A percentile compares a stretch with the other conserved stretches of the same genome.
Conservation (phyloP, 768 basidiomycete genomes). For the Zangia roseola region DNA sequence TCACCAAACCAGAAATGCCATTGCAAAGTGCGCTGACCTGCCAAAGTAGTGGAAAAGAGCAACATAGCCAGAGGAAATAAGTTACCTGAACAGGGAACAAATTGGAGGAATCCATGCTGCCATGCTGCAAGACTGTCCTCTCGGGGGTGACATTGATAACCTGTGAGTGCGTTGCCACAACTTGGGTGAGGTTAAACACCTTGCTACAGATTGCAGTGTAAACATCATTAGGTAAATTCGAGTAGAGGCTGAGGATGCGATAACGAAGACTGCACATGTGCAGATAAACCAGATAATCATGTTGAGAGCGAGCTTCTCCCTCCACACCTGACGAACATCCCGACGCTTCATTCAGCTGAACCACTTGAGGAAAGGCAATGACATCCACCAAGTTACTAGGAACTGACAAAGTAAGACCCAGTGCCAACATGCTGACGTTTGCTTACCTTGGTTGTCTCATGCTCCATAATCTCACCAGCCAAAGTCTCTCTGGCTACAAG, state of each 20-base stretch:
- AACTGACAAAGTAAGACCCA: conserved; percentile 90
- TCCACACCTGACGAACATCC: conserved; percentile 95
- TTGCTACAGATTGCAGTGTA: conserved; percentile 88
- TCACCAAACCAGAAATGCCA: conserved; percentile 76
- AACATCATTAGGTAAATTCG: conserved; percentile 67
- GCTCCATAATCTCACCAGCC: conserved; percentile 82
- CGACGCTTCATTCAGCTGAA: conserved; percentile 91
- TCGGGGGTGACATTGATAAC: conserved; percentile 49
- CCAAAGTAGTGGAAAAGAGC: neutral
- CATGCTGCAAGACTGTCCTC: conserved; percentile 80
- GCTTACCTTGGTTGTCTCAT: conserved; percentile 89
- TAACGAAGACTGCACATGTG: conserved; percentile 86
- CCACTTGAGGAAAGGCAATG: conserved; percentile 62
- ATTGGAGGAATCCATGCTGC: conserved; percentile 67
- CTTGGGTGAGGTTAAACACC: conserved; percentile 80
- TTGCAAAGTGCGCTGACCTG: conserved; percentile 92
- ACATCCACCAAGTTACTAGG: conserved; percentile 92
- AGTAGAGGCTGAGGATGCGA: conserved; percentile 73
- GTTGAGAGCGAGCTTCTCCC: conserved; percentile 95
- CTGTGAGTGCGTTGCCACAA: conserved; percentile 65
- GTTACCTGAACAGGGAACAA: conserved; percentile 93
- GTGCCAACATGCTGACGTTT: conserved; percentile 71
- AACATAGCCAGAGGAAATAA: neutral
- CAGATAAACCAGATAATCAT: conserved; percentile 95
- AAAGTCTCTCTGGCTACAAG: conserved; percentile 79